Evolutionary conservation across 176 grass and related monocot genomes (phyloP), one percentile per base, ranked within the genome.

Genomic region (Ampelocalamus luodianensis): DNA sequence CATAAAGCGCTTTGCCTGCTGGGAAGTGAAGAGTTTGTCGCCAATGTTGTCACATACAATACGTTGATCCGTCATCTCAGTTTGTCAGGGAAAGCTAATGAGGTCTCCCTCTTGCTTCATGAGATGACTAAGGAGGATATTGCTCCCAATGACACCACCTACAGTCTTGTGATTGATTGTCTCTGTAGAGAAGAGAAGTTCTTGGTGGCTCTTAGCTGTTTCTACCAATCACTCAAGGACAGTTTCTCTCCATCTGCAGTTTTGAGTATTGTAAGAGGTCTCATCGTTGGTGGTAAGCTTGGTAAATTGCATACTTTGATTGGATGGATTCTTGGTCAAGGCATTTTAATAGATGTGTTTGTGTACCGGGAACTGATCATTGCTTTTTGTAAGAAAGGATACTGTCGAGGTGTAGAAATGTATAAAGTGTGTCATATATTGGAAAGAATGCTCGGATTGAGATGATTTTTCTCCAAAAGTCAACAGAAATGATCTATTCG

Each of bases 61-160:
- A 92, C 92, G 61, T 66, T 98, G 54, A 95, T 95, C 78, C 93
- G 76, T 48, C 88, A 95, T 85, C 82, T 82, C 43, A 78, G 83
- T 88, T 46, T 79, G 24, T 61, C 65, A 0, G 83, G 93, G 78
- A 90, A 91, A 72, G 20, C 72, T 34, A 60, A 69, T 51, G 83
- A 98, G 49, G 95, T 70, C 16, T 82, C 38, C 66, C 56, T 58
- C 24, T 59, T 95, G 45, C 83, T 91, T 85, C 70, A 89, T 75
- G 38, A 92, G 58, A 98, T 93, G 95, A 72, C 67, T 64, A 34
- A 85, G 63, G 88, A 88, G 80, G 80, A 80, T 71, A 65, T 98
- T 69, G 37, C 45, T 77, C 93, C 80, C 8, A 93, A 91, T 77
- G 49, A 82, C 36, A 78, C 71, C 78, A 95, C 91, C 24, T 89